Base-by-base conservation (phyloP, 176 grass and related monocot genomes). In the Bothriochloa decipiens region DNA sequence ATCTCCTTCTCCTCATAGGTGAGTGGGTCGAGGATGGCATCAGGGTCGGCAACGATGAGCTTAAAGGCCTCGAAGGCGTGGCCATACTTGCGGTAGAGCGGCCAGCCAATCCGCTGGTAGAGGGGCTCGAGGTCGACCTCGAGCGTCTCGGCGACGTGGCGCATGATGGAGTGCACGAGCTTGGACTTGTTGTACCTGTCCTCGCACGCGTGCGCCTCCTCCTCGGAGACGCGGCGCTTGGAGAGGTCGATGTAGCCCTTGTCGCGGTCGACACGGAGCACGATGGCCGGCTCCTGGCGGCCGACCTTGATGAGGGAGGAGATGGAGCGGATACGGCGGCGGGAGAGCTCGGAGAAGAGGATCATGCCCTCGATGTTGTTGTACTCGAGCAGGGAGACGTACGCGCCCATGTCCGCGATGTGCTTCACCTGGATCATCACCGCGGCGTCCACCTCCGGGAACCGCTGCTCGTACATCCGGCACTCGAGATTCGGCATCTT, bases 291-390 rank as follows among this genome's bases (percentile, higher is more conserved):
- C 88, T 97, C 95, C 92, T 94, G 95, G 81, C 95, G 95, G 68
- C 95, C 95, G 74, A 97, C 92, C 83, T 97, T 97, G 86, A 97
- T 97, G 86, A 97, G 92, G 25, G 92, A 91, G 25, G 95, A 97
- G 45, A 97, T 89, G 36, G 92, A 94, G 60, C 95, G 92, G 35
- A 97, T 97, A 16, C 95, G 95, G 14, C 95, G 95, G 33, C 95
- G 95, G 57, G 95, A 97, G 39, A 97, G 90, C 86, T 94, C 95
- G 46, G 95, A 97, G 92, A 97, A 97, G 81, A 97, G 95, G 72
- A 97, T 97, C 92, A 97, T 97, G 60, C 95, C 95, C 86, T 97
- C 95, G 78, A 97, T 94, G 90, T 97, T 97, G 84, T 97, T 97
- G 88, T 92, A 97, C 90, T 97, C 95, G 32, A 97, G 85, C 37